These are phyloP conservation scores for Boletellus sp. DNA, from an alignment of 768 basidiomycete species.

Conservation along the genomic window DNA sequence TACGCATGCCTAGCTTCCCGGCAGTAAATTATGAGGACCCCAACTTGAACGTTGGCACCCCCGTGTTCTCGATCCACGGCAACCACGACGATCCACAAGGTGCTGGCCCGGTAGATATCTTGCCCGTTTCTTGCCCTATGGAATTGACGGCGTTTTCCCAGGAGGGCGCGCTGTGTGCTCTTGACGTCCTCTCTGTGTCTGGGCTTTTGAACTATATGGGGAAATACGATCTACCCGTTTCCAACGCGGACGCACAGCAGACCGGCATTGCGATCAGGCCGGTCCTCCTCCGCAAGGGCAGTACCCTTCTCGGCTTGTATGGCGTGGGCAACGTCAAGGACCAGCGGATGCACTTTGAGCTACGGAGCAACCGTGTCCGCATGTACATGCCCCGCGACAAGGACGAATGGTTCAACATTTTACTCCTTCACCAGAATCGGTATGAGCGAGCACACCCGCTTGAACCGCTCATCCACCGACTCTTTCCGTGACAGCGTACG, in stretches of 20 bases:
- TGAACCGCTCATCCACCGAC: no score
- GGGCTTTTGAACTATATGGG: conserved; percentile 98
- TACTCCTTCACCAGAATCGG: conserved; percentile 97
- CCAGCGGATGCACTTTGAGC: conserved; percentile 93
- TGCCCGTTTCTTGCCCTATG: not conserved
- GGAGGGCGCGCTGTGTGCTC: conserved; percentile 94
- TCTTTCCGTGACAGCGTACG: conserved; percentile 59
- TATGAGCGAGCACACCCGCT: conserved; percentile 25
- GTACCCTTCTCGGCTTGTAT: conserved; percentile 84
- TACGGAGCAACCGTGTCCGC: conserved; percentile 87
- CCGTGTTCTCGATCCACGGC: conserved; percentile 98
- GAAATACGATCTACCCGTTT: conserved; percentile 82
- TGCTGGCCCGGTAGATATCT: conserved; percentile 69
- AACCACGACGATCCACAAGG: conserved; percentile 99
- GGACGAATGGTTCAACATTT: conserved; percentile 91
- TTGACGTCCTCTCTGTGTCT: conserved; percentile 91
- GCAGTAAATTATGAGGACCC: conserved; percentile 96
- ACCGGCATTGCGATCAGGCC: conserved; percentile 85
- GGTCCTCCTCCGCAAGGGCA: conserved; percentile 87
- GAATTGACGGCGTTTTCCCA: conserved; percentile 28
- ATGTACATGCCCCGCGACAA: conserved; percentile 96
- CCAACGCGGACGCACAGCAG: conserved; percentile 58
- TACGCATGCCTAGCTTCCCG: conserved; percentile 66
- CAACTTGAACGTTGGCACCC: conserved; percentile 93
- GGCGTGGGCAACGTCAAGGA: conserved; percentile 97